These are phyloP conservation scores for Rhizophora apiculata DNA, from an alignment of 345 rosid species.

Conservation along the genomic window DNA sequence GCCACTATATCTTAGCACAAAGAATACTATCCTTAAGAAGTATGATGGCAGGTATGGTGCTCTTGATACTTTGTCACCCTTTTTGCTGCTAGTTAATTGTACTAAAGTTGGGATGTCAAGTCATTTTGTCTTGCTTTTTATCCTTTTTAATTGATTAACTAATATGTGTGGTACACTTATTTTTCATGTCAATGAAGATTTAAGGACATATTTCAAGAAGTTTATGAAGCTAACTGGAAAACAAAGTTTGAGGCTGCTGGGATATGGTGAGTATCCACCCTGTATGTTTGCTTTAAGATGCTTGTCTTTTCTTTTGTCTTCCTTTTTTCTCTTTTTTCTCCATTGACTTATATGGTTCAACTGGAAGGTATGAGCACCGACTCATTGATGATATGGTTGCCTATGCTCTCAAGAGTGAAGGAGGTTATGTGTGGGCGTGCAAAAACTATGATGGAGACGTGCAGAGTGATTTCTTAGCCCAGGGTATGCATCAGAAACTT, in stretches of 20 bases:
- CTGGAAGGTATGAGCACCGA: slow-evolving; percentile 92
- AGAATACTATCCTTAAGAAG: slow-evolving; percentile 96
- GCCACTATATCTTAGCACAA: slow-evolving; percentile 99
- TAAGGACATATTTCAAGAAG: slow-evolving; percentile 98
- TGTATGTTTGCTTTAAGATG: neutral
- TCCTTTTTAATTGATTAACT: neutral
- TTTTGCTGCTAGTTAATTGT: neutral
- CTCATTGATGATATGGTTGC: slow-evolving; percentile 99
- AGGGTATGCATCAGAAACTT: slow-evolving; percentile 44
- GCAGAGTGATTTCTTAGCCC: slow-evolving; percentile 97
- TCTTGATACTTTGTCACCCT: neutral
- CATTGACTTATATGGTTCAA: neutral
- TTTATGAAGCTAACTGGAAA: slow-evolving; percentile 89
- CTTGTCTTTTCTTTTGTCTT: neutral
- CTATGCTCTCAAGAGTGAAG: slow-evolving; percentile 92
- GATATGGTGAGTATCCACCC: slow-evolving; percentile 21
- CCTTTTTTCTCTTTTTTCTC: neutral
- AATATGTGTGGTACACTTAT: neutral
- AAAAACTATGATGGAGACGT: slow-evolving; percentile 46
- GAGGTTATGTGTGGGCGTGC: slow-evolving; percentile 99
- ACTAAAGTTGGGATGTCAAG: neutral
- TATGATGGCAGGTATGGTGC: slow-evolving; percentile 66
- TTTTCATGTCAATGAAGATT: slow-evolving; percentile 39
- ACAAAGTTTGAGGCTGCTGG: slow-evolving; percentile 92
- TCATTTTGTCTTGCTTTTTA: neutral